Conservation (phyloP, 805 yeast species). For the Hanseniaspora nectarophila region DNA sequence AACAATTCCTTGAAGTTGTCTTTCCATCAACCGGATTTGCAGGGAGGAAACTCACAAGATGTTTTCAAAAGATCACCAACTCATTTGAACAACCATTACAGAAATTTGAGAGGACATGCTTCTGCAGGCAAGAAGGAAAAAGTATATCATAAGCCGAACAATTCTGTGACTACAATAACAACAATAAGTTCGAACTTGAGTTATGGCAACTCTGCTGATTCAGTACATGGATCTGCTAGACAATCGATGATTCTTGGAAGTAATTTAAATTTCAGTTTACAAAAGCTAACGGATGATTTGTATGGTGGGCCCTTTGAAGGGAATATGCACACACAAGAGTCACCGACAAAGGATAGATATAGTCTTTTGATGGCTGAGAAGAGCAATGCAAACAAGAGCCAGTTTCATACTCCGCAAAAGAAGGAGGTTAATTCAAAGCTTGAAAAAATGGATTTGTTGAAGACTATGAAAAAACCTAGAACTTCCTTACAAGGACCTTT, state of each 20-base stretch:
- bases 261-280: slow-evolving; percentile 26
- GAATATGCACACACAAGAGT: slow-evolving; percentile 12
- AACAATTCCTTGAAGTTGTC: slow-evolving; percentile 4
- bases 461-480: not conserved
- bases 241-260: slow-evolving; percentile 24
- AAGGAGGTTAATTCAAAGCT: not conserved
- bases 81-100: not conserved
- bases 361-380: not conserved
- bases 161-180: slow-evolving; percentile 12
- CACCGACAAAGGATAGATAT: slow-evolving; percentile 17
- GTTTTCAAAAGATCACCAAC: slow-evolving; percentile 12
- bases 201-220: slow-evolving; percentile 3
- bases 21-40: slow-evolving; percentile 1
- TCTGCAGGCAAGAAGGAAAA: not conserved
- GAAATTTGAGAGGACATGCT: not conserved
- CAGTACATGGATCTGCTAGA: slow-evolving; percentile 15
- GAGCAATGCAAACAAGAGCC: not conserved
- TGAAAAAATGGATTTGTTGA: not conserved
- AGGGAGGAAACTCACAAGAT: not conserved
- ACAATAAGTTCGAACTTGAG: slow-evolving; percentile 9
- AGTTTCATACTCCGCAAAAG: not conserved
- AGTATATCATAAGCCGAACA: slow-evolving; percentile 7
- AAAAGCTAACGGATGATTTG: slow-evolving; percentile 29
- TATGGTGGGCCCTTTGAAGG: slow-evolving; percentile 23
- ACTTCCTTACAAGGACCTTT: slow-evolving; percentile 17